phyloP scores from a whole-genome alignment of 108 stramenopile genomes.

The Schizochytrium sp. region DNA sequence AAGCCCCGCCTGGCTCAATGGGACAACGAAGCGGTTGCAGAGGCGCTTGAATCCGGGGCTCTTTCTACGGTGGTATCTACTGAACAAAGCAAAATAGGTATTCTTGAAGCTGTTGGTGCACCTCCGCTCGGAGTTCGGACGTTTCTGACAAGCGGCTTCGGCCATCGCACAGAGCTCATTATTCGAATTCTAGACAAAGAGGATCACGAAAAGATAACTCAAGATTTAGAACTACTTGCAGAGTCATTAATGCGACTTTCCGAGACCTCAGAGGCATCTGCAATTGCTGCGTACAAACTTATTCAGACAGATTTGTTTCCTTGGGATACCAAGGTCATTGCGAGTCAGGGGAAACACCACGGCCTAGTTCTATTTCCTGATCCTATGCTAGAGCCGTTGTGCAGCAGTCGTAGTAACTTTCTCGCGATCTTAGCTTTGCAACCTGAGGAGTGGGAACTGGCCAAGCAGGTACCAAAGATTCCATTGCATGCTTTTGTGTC shows the following conservation, averaged over 20 bases:
- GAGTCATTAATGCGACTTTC: neutral
- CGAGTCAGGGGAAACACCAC: neutral
- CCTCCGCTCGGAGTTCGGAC: neutral
- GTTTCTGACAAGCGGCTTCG: neutral
- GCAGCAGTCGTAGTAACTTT: neutral
- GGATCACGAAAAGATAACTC: neutral
- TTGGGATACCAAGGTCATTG: neutral
- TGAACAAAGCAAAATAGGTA: neutral
- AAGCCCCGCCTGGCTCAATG: too few species aligned
- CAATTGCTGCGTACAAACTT: neutral
- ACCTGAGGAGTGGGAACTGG: conserved; percentile 20
- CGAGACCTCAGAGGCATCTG: too few species aligned
- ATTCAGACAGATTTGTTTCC: neutral
- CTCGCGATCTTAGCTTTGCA: neutral
- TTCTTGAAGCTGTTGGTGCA: neutral
- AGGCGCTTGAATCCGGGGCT: neutral
- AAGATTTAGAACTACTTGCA: neutral
- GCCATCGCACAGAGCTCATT: neutral
- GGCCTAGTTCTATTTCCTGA: neutral
- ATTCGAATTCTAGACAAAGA: neutral
- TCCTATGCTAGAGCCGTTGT: neutral
- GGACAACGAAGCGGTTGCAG: neutral
- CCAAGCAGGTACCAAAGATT: conserved; percentile 3
- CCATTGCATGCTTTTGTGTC: conserved; percentile 20
- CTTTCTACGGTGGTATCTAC: neutral